These are phyloP conservation scores for Phanerodontia chrysosporium DNA, from an alignment of 768 basidiomycete species.

Conservation along the genomic window DNA sequence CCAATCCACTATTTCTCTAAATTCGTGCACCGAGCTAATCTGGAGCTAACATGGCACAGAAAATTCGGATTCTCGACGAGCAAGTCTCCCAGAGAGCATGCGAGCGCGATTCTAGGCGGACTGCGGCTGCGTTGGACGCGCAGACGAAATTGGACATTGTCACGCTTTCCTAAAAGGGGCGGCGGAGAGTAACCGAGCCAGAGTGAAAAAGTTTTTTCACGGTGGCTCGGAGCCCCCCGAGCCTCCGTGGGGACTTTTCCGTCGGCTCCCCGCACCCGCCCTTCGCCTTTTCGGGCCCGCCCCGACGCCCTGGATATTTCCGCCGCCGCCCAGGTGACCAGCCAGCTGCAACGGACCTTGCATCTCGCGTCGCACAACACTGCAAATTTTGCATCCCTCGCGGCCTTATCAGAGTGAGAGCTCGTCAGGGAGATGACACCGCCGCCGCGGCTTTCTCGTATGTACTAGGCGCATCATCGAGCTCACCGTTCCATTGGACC, in stretches of 20 bases:
- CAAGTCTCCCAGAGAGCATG: not conserved
- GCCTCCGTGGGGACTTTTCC: not conserved
- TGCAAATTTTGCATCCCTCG: too few relatives aligned
- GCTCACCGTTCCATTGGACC: not conserved
- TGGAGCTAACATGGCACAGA: not conserved
- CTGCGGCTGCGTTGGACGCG: not conserved
- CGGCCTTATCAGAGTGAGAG: not conserved
- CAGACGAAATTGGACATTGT: not conserved
- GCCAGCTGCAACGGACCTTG: not conserved
- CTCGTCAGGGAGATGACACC: not conserved
- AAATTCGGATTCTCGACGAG: not conserved
- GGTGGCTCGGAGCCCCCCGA: constrained; percentile 13
- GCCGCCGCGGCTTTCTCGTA: not conserved
- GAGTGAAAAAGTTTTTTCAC: constrained; percentile 26
- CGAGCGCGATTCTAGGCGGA: not conserved
- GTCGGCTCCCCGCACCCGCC: constrained; percentile 12
- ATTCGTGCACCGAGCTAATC: too few relatives aligned
- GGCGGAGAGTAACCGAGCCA: constrained; percentile 15
- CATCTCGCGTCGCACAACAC: not conserved
- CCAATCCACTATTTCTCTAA: not conserved
- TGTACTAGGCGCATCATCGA: not conserved
- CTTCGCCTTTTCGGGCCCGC: not conserved
- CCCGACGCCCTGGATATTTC: constrained; percentile 2
- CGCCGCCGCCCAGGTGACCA: not conserved
- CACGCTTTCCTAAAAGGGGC: not conserved